phyloP scores from a whole-genome alignment of 1,284 basidiomycete species.

The Trametes sp. region DNA sequence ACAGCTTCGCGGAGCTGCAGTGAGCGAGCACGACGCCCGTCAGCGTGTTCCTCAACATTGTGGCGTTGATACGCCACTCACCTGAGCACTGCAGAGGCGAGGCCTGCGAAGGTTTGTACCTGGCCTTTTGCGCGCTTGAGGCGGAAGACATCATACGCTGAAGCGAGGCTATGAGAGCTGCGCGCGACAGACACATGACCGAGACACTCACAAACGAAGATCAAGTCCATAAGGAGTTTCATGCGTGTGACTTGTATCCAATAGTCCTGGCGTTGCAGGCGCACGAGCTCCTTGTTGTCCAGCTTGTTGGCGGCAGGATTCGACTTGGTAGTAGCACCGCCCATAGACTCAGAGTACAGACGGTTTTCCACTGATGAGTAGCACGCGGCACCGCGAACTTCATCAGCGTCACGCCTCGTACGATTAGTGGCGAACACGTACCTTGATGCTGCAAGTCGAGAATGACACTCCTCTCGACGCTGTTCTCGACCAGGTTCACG shows the following conservation, averaged over 20 bases:
- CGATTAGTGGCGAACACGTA: conserved; percentile 32
- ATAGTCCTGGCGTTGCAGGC: conserved; percentile 72
- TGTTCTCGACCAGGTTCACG: conserved; percentile 81
- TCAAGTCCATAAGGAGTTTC: conserved; percentile 81
- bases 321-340: conserved; percentile 73
- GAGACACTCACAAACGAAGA: conserved; percentile 78
- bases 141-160: conserved; percentile 64
- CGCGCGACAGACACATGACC: neutral
- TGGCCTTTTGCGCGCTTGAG: conserved; percentile 65
- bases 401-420: conserved; percentile 6
- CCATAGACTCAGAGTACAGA: conserved; percentile 75
- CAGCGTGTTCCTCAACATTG: conserved; percentile 13
- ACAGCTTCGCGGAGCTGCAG: conserved; percentile 70
- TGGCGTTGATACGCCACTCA: conserved; percentile 42
- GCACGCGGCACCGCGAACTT: neutral
- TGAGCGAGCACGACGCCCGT: conserved; percentile 4
- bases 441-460: conserved; percentile 67
- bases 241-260: conserved; percentile 74
- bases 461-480: conserved; percentile 75
- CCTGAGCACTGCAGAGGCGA: conserved; percentile 76
- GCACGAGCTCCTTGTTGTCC: conserved; percentile 74
- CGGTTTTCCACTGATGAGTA: conserved; percentile 70
- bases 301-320: conserved; percentile 63
- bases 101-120: conserved; percentile 71
- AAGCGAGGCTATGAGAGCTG: conserved; percentile 7